Conservation (phyloP, 2,329 filamentous ascomycete genomes). For the Alternaria postmessia region DNA sequence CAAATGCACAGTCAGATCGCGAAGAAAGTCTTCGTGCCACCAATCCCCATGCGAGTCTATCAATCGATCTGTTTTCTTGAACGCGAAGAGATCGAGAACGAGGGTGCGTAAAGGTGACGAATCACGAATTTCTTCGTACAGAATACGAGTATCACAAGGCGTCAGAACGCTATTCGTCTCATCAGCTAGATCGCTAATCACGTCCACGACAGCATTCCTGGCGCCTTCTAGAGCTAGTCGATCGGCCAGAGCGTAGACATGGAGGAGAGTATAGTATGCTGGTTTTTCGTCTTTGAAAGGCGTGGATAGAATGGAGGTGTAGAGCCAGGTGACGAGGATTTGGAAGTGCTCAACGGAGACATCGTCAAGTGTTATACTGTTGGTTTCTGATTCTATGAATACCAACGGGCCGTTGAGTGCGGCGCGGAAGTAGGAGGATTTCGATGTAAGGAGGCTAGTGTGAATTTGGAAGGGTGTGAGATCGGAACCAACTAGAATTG, state of each 20-base stretch:
- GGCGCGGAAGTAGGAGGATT: slow-evolving; percentile 61
- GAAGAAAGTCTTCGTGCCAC: slow-evolving; percentile 59
- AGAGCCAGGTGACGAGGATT: slow-evolving; percentile 62
- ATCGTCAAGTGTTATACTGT: slow-evolving; percentile 55
- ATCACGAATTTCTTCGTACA: slow-evolving; percentile 56
- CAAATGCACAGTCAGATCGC: slow-evolving; percentile 56
- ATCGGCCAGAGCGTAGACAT: slow-evolving; percentile 58
- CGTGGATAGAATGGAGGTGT: slow-evolving; percentile 52
- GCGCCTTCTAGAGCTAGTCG: slow-evolving; percentile 57
- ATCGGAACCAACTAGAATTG: slow-evolving; percentile 51
- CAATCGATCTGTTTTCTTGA: slow-evolving; percentile 61
- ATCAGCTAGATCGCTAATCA: slow-evolving; percentile 56
- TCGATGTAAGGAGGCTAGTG: slow-evolving; percentile 56
- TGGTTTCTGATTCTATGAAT: slow-evolving; percentile 56
- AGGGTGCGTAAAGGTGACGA: slow-evolving; percentile 51
- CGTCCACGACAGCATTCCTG: slow-evolving; percentile 55
- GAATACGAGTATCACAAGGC: slow-evolving; percentile 57
- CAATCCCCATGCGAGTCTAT: slow-evolving; percentile 56
- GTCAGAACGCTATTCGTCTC: slow-evolving; percentile 60
- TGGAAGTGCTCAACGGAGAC: slow-evolving; percentile 57
- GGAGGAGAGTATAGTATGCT: slow-evolving; percentile 60
- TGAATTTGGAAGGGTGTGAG: slow-evolving; percentile 56
- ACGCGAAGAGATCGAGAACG: slow-evolving; percentile 60
- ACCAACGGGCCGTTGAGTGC: slow-evolving; percentile 58
- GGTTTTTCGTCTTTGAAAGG: slow-evolving; percentile 58